Evolutionary conservation across 495 filamentous ascomycete species (phyloP), one percentile per base, ranked within the genome.

Genomic region (Aeminium ludgeri): DNA sequence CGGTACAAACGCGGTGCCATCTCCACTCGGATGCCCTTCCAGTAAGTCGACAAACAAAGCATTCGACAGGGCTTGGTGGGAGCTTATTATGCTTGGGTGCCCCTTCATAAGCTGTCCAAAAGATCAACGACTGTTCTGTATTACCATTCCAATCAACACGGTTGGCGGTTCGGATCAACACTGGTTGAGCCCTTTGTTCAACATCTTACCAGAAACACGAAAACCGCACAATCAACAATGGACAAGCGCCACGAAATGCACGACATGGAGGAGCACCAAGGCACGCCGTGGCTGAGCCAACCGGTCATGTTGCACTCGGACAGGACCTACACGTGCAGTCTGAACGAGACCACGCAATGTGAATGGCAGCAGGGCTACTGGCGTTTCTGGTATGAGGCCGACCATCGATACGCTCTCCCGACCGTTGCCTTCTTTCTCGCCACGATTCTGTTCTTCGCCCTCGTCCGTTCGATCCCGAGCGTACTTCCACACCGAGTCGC

Each of bases 361-460:
- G 62, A 54, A 2, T 69, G 65, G 43, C 60, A 65, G 8, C 40
- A 27, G 2, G 53, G 52, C 3, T 54, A 63, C 39, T 72, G 69
- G 69, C 47, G 63, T 40, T 64, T 62, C 48, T 72, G 67, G 68
- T 65, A 54, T 39, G 38, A 67, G 38, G 63, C 68, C n/a, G 69
- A 72, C 41, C 63, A 67, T 44, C 57, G 63, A 17, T 73, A 65
- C 41, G 63, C 66, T 3, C 52, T 69, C 10, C 55, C 56, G 3
- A 69, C 69, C 0, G 55, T 69, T 10, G 65, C 62, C 13, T 69
- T 75, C 45, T 65, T 73, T 34, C 50, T 62, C 17, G 60, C 57
- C 2, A 52, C 58, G 6, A 62, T 72, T 34, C 57, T 54, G 0
- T 27, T 73, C 10, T 75, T 73, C 42, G 55, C 54, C 1, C 38